Evolutionary conservation across 108 stramenopile species (phyloP).

Genomic region (Discostella stelligeroides): DNA sequence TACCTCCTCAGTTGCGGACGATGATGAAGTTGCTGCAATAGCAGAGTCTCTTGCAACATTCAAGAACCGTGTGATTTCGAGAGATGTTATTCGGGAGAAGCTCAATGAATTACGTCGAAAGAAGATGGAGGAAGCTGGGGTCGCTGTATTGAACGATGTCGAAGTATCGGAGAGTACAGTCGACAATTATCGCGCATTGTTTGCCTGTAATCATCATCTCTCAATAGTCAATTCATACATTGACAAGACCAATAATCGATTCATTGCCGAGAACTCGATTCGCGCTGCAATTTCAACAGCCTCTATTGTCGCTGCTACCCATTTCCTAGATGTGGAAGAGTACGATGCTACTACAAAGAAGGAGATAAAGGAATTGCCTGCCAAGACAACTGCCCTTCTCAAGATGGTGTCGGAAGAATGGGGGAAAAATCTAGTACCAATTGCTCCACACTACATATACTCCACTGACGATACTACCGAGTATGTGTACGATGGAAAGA

Average conservation of each 20-base stretch:
- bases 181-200: constrained; percentile 5
- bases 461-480: constrained; percentile 25
- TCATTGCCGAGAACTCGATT: constrained; percentile 26
- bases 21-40: too few relatives aligned
- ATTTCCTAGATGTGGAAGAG: constrained; percentile 4
- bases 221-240: constrained; percentile 1
- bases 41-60: too few relatives aligned
- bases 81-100: too few relatives aligned
- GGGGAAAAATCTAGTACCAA: constrained; percentile 1
- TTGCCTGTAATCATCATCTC: not conserved
- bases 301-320: not conserved
- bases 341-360: not conserved
- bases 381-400: not conserved
- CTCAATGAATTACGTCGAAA: too few relatives aligned
- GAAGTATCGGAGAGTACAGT: too few relatives aligned
- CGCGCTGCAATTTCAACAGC: constrained; percentile 9
- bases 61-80: too few relatives aligned
- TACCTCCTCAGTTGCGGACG: too few relatives aligned
- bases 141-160: too few relatives aligned
- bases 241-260: constrained; percentile 17
- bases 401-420: constrained; percentile 6
- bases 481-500: constrained; percentile 25
- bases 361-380: not conserved
- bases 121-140: too few relatives aligned
- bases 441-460: constrained; percentile 4